Evolutionary conservation across 2,329 filamentous ascomycete genomes (phyloP), one percentile per base, ranked within the genome.

Genomic region (Sphaerulina populicola): DNA sequence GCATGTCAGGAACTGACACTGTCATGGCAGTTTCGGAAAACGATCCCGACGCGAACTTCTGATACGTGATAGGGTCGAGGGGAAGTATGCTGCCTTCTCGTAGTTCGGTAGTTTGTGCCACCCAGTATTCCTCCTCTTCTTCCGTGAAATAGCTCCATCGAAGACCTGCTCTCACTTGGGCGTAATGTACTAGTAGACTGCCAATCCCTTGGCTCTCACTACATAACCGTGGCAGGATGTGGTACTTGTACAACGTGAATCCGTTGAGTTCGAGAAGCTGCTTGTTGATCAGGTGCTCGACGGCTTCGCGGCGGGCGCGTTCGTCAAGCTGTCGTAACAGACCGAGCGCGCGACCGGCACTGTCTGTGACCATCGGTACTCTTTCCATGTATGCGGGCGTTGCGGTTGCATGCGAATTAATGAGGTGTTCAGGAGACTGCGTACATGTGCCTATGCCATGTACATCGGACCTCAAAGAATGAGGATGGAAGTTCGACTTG

Each of bases 221-320:
- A 8, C 21, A n/a, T 4, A 47, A 31, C 6, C 29, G 36, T 10
- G 49, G 49, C 4, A 52, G 30, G 10, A 43, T 11, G 44, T 52
- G 49, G 44, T 47, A 47, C 21, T 39, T 44, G 30, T 43, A 52
- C 7, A 52, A 21, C 7, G 49, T 44, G 29, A 52, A 47, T 29
- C 44, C 49, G 14, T 52, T 43, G 9, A 14, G 12, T 10, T 37
- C 36, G 11, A 52, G 12, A 12, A 10, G 6, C 30, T 23, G 30
- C 2, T 36, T 30, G 14, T 18, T 30, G n/a, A 37, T 6, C 18
- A 45, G 18, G 30, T 30, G 31, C 10, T 45, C 7, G 31, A 37
- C 31, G 7, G 35, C 30, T 11, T 45, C 27, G 3, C 21, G 30
- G 30, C 43, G 43, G 31, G 10, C 21, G 11, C 18, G 9, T 29